Percentiles rank a stretch among this genome's conserved stretches.
phyloP scores from a whole-genome alignment of 179 eudicot species.

The Kewa caespitosa region DNA sequence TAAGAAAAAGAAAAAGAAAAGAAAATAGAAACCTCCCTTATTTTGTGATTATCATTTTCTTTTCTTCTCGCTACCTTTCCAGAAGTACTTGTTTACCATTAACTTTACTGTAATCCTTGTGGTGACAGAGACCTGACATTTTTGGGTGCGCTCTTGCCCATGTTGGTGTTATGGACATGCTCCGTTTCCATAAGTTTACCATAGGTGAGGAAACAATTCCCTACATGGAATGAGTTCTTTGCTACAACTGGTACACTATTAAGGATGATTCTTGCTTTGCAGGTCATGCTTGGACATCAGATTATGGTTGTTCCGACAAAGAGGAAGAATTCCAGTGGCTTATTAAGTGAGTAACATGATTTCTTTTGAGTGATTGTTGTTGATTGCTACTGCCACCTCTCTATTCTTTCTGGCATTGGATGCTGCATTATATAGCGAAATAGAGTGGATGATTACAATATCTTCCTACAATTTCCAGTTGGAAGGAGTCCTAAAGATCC shows the following conservation, averaged over 20 bases:
- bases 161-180: slow-evolving; percentile 99
- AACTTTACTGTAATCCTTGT: slow-evolving; percentile 24
- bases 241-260: slow-evolving; percentile 19
- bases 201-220: slow-evolving; percentile 57
- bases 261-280: slow-evolving; percentile 15
- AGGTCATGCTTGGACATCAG: slow-evolving; percentile 98
- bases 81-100: not conserved
- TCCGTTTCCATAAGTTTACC: slow-evolving; percentile 92
- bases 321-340: slow-evolving; percentile 90
- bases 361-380: not conserved
- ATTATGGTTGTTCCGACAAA: slow-evolving; percentile 93
- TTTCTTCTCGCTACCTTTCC: not conserved
- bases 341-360: slow-evolving; percentile 58
- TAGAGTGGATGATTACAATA: not conserved
- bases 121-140: slow-evolving; percentile 84
- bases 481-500: not conserved
- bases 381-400: slow-evolving; percentile 2
- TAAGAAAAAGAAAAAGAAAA: too few relatives aligned
- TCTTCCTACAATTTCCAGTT: slow-evolving; percentile 5
- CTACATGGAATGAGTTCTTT: slow-evolving; percentile 7
- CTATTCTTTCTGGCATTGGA: not conserved
- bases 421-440: not conserved
- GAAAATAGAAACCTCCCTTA: too few relatives aligned
- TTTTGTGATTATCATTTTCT: not conserved
- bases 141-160: slow-evolving; percentile 97